Evolutionary conservation across 1,139 yeast genomes (phyloP).

Genomic region (Kodamaea sp.): DNA sequence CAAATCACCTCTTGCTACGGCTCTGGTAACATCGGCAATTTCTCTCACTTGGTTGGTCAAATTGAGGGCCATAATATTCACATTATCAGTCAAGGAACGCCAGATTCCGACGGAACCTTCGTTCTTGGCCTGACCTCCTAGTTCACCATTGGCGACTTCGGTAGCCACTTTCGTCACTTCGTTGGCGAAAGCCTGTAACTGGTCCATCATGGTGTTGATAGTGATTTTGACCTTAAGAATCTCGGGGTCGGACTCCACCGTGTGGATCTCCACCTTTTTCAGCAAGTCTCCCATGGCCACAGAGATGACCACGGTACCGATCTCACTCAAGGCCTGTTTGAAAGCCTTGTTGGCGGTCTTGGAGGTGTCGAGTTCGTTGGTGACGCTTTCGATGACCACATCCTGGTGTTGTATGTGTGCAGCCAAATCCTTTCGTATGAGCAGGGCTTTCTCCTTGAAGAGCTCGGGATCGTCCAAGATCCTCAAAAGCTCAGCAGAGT

Average conservation of each 20-base stretch:
- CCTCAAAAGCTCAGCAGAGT: constrained; percentile 32
- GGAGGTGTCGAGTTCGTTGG: constrained; percentile 51
- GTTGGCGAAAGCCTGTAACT: constrained; percentile 75
- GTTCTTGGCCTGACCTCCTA: constrained; percentile 86
- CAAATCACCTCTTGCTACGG: constrained; percentile 79
- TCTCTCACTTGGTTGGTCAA: constrained; percentile 83
- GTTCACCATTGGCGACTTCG: constrained; percentile 84
- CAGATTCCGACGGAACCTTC: constrained; percentile 85
- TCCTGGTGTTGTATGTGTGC: constrained; percentile 37
- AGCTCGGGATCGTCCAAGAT: constrained; percentile 43
- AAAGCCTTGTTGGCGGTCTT: constrained; percentile 73
- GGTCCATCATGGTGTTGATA: constrained; percentile 87
- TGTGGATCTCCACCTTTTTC: constrained; percentile 71
- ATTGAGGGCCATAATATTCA: constrained; percentile 84
- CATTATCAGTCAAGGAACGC: constrained; percentile 82
- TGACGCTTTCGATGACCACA: constrained; percentile 26
- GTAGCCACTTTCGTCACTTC: constrained; percentile 87
- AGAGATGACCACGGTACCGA: constrained; percentile 79
- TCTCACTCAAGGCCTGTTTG: constrained; percentile 73
- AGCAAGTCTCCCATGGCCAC: constrained; percentile 86
- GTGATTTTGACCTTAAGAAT: constrained; percentile 77
- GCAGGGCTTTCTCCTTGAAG: constrained; percentile 30
- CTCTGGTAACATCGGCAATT: constrained; percentile 85
- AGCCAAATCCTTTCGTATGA: constrained; percentile 35
- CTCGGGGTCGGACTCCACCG: constrained; percentile 72